A percentile compares a stretch with the other conserved stretches of the same genome.
phyloP scores from a whole-genome alignment of 768 basidiomycete species.

The Pholiota microspora region DNA sequence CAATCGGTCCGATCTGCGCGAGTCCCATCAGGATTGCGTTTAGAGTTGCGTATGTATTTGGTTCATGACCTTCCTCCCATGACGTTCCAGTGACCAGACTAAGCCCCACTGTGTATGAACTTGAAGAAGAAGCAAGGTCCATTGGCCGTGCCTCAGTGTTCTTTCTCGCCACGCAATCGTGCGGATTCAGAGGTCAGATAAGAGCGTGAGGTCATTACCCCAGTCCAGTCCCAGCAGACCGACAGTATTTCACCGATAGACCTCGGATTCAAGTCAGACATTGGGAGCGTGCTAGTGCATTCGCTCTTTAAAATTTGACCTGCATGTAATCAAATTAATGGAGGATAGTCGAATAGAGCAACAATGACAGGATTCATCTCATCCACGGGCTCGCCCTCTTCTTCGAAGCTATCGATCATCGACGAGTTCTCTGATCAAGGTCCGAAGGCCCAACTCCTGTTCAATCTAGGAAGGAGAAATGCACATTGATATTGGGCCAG shows the following conservation, averaged over 20 bases:
- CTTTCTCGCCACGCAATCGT: not conserved
- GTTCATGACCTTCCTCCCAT: not conserved
- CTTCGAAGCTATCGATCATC: constrained; percentile 3
- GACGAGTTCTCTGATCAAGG: not conserved
- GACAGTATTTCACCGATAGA: too few relatives aligned
- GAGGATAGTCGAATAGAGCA: not conserved
- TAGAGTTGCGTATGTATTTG: not conserved
- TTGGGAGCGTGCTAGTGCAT: too few relatives aligned
- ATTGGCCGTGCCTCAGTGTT: not conserved
- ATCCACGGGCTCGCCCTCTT: not conserved
- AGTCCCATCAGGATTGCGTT: not conserved
- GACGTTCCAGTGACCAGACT: too few relatives aligned
- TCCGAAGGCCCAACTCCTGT: constrained; percentile 3
- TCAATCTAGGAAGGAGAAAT: constrained; percentile 5
- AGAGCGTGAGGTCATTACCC: not conserved
- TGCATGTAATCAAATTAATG: not conserved
- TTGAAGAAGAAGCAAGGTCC: not conserved
- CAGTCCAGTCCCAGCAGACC: not conserved
- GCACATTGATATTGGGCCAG: not conserved
- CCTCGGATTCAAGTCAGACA: too few relatives aligned
- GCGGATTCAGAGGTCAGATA: not conserved
- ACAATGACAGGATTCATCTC: not conserved
- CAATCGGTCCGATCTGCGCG: not conserved
- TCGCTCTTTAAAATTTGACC: not conserved
- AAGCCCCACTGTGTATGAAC: not conserved